Evolutionary conservation across 345 rosid genomes (phyloP).

Genomic region (Euclidium syriacum): DNA sequence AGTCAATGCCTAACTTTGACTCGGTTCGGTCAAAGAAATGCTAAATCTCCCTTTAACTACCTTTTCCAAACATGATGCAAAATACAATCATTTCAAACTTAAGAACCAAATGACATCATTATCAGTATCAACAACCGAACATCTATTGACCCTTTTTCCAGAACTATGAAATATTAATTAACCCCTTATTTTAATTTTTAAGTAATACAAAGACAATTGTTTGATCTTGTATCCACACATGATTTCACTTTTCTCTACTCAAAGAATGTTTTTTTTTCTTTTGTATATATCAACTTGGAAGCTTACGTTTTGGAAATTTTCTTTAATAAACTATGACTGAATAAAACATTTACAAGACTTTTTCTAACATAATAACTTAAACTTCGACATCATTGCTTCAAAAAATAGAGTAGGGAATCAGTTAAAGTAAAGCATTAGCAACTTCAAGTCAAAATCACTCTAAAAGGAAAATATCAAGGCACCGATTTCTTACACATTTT

Average conservation of each 20-base stretch:
- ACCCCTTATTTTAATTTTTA: neutral
- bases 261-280: constrained; percentile 3
- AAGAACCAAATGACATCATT: constrained; percentile 19
- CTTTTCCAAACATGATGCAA: constrained; percentile 19
- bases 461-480: too few species aligned
- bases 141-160: neutral
- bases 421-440: too few species aligned
- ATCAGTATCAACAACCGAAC: constrained; percentile 19
- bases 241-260: neutral
- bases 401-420: too few species aligned
- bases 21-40: constrained; percentile 22
- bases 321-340: constrained; percentile 41
- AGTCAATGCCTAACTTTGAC: constrained; percentile 34
- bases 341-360: too few species aligned
- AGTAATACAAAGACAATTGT: neutral
- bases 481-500: too few species aligned
- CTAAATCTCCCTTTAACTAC: neutral
- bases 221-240: too few species aligned
- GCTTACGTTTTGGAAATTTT: neutral
- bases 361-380: too few species aligned
- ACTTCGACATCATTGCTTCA: too few species aligned
- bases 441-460: too few species aligned
- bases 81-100: constrained; percentile 2
- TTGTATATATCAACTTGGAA: neutral
- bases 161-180: neutral